Evolutionary conservation across 2,329 filamentous ascomycete species (phyloP).

Genomic region (Paramyrothecium roridum): DNA sequence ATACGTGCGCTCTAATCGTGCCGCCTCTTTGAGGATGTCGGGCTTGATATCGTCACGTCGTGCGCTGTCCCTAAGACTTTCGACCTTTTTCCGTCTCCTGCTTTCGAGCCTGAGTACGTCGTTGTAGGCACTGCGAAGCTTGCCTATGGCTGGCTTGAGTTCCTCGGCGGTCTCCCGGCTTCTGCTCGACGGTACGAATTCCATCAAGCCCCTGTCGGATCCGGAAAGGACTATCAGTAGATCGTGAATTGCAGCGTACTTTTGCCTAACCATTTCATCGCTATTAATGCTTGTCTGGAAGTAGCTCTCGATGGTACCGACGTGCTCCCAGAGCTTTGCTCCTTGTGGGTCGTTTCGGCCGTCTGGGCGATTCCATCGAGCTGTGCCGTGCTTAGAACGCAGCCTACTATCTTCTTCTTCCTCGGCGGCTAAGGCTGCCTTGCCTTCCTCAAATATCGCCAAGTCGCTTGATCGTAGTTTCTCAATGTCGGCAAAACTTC

Average conservation of each 20-base stretch:
- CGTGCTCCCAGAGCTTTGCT: slow-evolving; percentile 69
- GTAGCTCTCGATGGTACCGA: slow-evolving; percentile 80
- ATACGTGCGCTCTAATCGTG: slow-evolving; percentile 79
- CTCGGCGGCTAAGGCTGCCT: slow-evolving; percentile 73
- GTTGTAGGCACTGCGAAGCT: slow-evolving; percentile 76
- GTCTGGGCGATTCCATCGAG: slow-evolving; percentile 72
- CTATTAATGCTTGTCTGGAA: slow-evolving; percentile 62
- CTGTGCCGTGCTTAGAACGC: slow-evolving; percentile 77
- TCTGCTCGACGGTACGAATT: slow-evolving; percentile 84
- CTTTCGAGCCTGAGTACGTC: slow-evolving; percentile 83
- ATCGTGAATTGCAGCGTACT: slow-evolving; percentile 72
- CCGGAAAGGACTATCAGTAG: slow-evolving; percentile 75
- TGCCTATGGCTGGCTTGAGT: slow-evolving; percentile 74
- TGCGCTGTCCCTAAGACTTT: slow-evolving; percentile 73
- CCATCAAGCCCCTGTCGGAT: slow-evolving; percentile 76
- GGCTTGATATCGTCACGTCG: slow-evolving; percentile 85
- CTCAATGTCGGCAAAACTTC: slow-evolving; percentile 82
- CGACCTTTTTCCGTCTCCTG: slow-evolving; percentile 73
- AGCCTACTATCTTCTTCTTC: slow-evolving; percentile 78
- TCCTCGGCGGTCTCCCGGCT: slow-evolving; percentile 75
- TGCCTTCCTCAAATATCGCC: slow-evolving; percentile 78
- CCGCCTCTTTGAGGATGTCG: slow-evolving; percentile 78
- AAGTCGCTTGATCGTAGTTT: slow-evolving; percentile 82
- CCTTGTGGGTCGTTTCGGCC: slow-evolving; percentile 66
- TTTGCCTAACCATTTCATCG: slow-evolving; percentile 66